A percentile compares a stretch with the other conserved stretches of the same genome.
Evolutionary conservation across 768 basidiomycete species (phyloP).

Genomic region (Hygrophorus pudorinus): DNA sequence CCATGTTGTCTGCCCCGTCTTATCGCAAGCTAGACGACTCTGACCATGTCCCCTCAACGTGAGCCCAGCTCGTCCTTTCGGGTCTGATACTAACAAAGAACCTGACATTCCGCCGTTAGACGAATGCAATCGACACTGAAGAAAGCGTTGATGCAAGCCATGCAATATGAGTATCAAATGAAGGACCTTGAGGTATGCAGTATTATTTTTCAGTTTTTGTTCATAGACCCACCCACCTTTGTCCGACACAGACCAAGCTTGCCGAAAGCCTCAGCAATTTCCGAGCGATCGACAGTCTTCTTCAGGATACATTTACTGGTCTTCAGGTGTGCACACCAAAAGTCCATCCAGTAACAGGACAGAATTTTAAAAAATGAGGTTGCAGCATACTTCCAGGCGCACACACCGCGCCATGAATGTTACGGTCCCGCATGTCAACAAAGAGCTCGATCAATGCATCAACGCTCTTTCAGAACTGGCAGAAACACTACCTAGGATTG

Average conservation of each 20-base stretch:
- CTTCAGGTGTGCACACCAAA: constrained; percentile 38
- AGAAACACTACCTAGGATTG: constrained; percentile 49
- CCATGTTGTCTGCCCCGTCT: too few relatives aligned
- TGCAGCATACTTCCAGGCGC: constrained; percentile 47
- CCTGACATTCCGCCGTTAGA: constrained; percentile 17
- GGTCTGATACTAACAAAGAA: constrained; percentile 3
- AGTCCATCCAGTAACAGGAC: background rate
- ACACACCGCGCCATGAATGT: constrained; percentile 46
- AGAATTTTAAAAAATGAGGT: constrained; percentile 2
- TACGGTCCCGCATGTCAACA: constrained; percentile 54
- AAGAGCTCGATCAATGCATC: constrained; percentile 52
- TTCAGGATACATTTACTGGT: constrained; percentile 53
- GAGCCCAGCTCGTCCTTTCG: background rate
- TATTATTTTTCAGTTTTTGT: constrained; percentile 2
- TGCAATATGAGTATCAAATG: constrained; percentile 45
- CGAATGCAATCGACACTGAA: constrained; percentile 38
- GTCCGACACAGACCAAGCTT: constrained; percentile 40
- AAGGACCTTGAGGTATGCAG: constrained; percentile 47
- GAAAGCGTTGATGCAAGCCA: constrained; percentile 35
- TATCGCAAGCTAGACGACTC: too few relatives aligned
- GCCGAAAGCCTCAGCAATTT: constrained; percentile 68
- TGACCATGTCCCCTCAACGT: too few relatives aligned
- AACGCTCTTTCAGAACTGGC: constrained; percentile 48
- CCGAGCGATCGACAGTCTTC: constrained; percentile 56
- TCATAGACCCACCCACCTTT: constrained; percentile 2